Conservation (phyloP, 352 stramenopile species). For the Phytopythium mirpurense region DNA sequence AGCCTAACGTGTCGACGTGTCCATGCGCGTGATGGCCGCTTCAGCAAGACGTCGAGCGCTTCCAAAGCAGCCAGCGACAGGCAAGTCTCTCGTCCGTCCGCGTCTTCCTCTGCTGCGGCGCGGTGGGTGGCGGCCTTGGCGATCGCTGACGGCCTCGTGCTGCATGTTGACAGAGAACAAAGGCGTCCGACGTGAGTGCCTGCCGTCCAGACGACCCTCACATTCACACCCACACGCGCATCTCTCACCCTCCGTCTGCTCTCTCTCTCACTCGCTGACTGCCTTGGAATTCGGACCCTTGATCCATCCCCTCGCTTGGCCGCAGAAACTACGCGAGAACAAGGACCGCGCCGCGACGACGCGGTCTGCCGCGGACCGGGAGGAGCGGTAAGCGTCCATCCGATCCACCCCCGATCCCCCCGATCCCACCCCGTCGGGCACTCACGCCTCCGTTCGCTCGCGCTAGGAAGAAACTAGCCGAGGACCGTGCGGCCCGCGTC, state of each 20-base stretch:
- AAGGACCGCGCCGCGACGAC: constrained; percentile 30
- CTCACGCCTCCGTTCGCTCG: constrained; percentile 3
- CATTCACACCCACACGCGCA: background rate
- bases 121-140: background rate
- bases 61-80: constrained; percentile 32
- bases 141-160: background rate
- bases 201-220: too few relatives aligned
- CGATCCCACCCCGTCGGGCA: background rate
- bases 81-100: constrained; percentile 17
- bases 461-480: constrained; percentile 60
- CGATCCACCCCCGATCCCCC: too few relatives aligned
- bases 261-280: background rate
- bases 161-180: constrained; percentile 20
- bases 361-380: constrained; percentile 13
- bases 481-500: constrained; percentile 39
- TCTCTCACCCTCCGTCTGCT: background rate
- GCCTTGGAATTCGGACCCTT: background rate
- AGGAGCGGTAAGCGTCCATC: constrained; percentile 17
- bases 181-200: constrained; percentile 27
- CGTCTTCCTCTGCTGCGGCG: background rate
- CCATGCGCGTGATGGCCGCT: constrained; percentile 2
- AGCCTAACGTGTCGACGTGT: too few relatives aligned
- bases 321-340: constrained; percentile 63
- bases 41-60: constrained; percentile 34
- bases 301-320: background rate